phyloP scores from a whole-genome alignment of 2,329 filamentous ascomycete genomes.

The Fusarium luffae region DNA sequence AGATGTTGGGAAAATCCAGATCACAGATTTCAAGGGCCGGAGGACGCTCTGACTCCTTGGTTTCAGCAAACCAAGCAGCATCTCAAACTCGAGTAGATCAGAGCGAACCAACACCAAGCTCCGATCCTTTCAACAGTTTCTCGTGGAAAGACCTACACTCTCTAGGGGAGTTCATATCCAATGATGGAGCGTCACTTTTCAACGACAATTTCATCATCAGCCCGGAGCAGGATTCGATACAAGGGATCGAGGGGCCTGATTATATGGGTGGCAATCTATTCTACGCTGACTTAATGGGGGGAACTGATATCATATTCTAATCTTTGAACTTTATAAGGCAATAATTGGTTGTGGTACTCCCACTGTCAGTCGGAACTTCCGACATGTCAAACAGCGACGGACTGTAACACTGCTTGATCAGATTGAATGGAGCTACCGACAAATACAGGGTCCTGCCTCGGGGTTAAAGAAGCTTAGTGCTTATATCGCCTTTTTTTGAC shows the following conservation, averaged over 20 bases:
- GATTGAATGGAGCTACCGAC: background rate
- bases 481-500: background rate
- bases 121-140: conserved; percentile 64
- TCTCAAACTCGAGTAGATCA: background rate
- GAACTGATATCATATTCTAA: conserved; percentile 21
- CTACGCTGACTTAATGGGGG: background rate
- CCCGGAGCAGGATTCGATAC: conserved; percentile 26
- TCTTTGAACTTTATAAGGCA: background rate
- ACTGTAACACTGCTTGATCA: background rate
- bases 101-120: conserved; percentile 46
- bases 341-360: too few species aligned
- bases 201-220: conserved; percentile 28
- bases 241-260: conserved; percentile 14
- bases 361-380: background rate
- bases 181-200: conserved; percentile 35
- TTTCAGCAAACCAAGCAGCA: background rate
- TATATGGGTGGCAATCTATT: conserved; percentile 2
- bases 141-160: conserved; percentile 71
- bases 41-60: background rate
- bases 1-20: conserved; percentile 38
- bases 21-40: background rate
- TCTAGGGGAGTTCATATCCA: conserved; percentile 63
- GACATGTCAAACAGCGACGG: background rate
- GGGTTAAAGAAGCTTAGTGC: background rate
- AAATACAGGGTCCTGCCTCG: background rate